Evolutionary conservation across 306 rosid species (phyloP).

Genomic region (Boehmeria nivea): DNA sequence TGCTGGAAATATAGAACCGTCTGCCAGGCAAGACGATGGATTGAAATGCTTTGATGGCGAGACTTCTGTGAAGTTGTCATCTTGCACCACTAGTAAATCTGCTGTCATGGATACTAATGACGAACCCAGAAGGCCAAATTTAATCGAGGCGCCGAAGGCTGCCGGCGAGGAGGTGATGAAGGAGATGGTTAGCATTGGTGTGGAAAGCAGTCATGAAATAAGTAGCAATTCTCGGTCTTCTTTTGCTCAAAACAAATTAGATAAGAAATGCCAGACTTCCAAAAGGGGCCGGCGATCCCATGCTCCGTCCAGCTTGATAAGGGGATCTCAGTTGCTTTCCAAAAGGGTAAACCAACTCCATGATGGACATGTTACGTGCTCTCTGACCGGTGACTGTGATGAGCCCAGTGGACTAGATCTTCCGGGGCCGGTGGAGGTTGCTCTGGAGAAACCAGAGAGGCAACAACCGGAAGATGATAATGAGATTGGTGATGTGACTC

Average conservation of each 20-base stretch:
- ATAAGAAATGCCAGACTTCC: constrained; percentile 16
- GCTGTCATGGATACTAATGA: too few relatives aligned
- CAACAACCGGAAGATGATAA: constrained; percentile 1
- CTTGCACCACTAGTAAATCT: too few relatives aligned
- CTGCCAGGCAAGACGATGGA: not conserved
- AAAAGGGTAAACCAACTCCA: constrained; percentile 12
- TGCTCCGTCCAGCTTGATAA: not conserved
- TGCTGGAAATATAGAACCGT: too few relatives aligned
- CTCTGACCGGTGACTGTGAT: too few relatives aligned
- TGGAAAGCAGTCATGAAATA: too few relatives aligned
- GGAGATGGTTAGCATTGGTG: constrained; percentile 15
- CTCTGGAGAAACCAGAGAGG: not conserved
- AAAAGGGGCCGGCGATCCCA: not conserved
- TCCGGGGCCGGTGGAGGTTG: not conserved
- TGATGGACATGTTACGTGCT: not conserved
- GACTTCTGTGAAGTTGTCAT: too few relatives aligned
- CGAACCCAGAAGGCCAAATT: too few relatives aligned
- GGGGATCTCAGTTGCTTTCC: too few relatives aligned
- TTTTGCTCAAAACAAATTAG: constrained; percentile 18
- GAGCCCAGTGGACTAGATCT: too few relatives aligned
- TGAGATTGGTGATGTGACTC: constrained; percentile 12
- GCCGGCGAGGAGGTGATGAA: constrained; percentile 19
- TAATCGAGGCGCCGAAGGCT: too few relatives aligned
- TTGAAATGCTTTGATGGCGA: constrained; percentile 1
- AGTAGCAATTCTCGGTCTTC: constrained; percentile 19